Conservation (phyloP, 441 rosid species). For the Erysimum cheiri region DNA sequence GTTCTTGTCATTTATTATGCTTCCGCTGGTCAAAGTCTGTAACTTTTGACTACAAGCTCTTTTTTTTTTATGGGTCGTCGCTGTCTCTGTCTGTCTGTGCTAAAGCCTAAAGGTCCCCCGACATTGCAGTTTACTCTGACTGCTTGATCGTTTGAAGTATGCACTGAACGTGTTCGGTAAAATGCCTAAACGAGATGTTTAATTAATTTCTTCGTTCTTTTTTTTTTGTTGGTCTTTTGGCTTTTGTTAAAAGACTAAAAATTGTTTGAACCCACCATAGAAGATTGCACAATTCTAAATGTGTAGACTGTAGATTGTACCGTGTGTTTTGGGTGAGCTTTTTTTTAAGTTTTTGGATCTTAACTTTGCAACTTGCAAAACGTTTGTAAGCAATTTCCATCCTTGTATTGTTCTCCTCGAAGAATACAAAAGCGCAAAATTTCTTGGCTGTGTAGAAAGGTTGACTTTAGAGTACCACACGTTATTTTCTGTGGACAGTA, state of each 20-base stretch:
- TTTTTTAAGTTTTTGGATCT: not conserved
- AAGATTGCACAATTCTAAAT: not conserved
- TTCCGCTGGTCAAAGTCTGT: constrained; percentile 9
- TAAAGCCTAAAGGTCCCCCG: constrained; percentile 2
- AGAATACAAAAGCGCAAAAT: constrained; percentile 11
- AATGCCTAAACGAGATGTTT: constrained; percentile 14
- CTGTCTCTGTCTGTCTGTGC: not conserved
- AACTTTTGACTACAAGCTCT: not conserved
- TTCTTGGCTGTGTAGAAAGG: constrained; percentile 16
- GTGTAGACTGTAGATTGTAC: not conserved
- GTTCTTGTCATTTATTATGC: constrained; percentile 7
- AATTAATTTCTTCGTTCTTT: not conserved
- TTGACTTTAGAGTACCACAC: constrained; percentile 33
- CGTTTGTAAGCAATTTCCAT: not conserved
- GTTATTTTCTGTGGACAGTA: constrained; percentile 42
- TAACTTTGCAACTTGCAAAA: not conserved
- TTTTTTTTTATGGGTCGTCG: not conserved
- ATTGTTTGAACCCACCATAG: not conserved
- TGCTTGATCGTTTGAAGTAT: not conserved
- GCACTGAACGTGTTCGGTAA: not conserved
- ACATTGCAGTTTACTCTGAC: constrained; percentile 30
- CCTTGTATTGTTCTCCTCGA: not conserved
- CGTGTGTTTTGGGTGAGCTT: not conserved
- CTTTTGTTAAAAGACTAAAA: not conserved
- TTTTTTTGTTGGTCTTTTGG: not conserved